These are phyloP conservation scores for Crithidia sp. DNA, from an alignment of 208 protist genomes.

Conservation along the genomic window DNA sequence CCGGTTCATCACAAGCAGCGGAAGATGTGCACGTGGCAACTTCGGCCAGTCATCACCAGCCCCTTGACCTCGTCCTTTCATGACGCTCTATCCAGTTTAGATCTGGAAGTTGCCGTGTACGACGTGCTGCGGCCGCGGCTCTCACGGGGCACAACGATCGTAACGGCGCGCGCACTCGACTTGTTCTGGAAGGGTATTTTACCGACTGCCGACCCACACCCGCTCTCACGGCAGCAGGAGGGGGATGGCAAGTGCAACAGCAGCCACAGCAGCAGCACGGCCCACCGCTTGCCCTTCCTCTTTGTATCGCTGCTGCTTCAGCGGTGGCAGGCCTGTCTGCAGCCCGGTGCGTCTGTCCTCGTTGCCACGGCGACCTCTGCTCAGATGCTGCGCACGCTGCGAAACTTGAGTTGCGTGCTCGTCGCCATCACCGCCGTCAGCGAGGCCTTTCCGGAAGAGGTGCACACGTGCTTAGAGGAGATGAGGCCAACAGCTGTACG, in stretches of 20 bases:
- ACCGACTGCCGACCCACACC: no score
- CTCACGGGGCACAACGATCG: conserved; percentile 9
- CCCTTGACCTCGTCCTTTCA: conserved; percentile 13
- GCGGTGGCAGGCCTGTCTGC: conserved; percentile 25
- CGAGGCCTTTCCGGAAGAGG: conserved; percentile 17
- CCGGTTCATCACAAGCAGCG: no score
- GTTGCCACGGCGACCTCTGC: not conserved
- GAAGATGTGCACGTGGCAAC: not conserved
- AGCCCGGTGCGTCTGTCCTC: not conserved
- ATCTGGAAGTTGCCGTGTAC: no score
- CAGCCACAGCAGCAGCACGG: not conserved
- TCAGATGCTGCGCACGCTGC: conserved; percentile 16
- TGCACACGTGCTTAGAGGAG: conserved; percentile 25
- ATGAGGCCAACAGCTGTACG: not conserved
- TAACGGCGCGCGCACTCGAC: conserved; percentile 23
- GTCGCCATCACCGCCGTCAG: conserved; percentile 15
- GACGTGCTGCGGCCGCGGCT: conserved; percentile 10
- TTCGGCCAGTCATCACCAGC: not conserved
- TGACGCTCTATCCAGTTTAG: conserved; percentile 5
- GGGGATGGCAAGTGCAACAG: not conserved
- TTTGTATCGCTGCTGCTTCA: conserved; percentile 22
- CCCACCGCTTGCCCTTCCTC: conserved; percentile 22
- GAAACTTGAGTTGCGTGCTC: conserved; percentile 22
- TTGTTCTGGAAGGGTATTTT: not conserved
- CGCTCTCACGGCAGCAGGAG: no score